A percentile compares a stretch with the other conserved stretches of the same genome.
Conservation (phyloP, 495 filamentous ascomycete genomes). For the Annulohypoxylon stygium region DNA sequence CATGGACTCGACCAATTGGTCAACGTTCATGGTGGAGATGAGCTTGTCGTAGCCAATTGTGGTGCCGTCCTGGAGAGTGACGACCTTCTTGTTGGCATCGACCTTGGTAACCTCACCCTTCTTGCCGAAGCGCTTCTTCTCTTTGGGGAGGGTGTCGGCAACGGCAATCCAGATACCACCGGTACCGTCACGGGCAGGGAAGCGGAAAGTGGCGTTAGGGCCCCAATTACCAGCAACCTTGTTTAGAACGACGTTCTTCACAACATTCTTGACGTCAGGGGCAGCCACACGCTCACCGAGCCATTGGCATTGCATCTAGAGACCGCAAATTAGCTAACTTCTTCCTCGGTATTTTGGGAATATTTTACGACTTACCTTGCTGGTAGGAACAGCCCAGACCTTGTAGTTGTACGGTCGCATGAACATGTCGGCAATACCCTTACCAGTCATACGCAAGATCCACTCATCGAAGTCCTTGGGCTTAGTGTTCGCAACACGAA, state of each 20-base stretch:
- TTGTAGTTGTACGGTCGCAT: conserved; percentile 99
- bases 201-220: conserved; percentile 97
- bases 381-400: conserved; percentile 98
- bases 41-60: conserved; percentile 94
- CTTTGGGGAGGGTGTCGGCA: conserved; percentile 89
- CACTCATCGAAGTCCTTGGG: conserved; percentile 98
- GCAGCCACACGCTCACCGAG: conserved; percentile 98
- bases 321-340: conserved; percentile 10
- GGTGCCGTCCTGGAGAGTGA: conserved; percentile 85
- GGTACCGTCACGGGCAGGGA: conserved; percentile 94
- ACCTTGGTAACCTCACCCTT: conserved; percentile 87
- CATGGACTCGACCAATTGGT: conserved; percentile 88
- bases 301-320: conserved; percentile 99
- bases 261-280: conserved; percentile 95
- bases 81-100: conserved; percentile 84
- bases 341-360: not conserved
- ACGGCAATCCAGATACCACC: conserved; percentile 99
- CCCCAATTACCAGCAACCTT: conserved; percentile 99
- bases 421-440: conserved; percentile 93
- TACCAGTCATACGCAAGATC: conserved; percentile 93
- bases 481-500: conserved; percentile 87
- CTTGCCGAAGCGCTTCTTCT: conserved; percentile 91
- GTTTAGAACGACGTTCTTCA: conserved; percentile 93
- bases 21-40: conserved; percentile 95
- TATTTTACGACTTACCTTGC: conserved; percentile 75